Conservation (phyloP, 345 rosid species). For the Melastoma malabathricum region DNA sequence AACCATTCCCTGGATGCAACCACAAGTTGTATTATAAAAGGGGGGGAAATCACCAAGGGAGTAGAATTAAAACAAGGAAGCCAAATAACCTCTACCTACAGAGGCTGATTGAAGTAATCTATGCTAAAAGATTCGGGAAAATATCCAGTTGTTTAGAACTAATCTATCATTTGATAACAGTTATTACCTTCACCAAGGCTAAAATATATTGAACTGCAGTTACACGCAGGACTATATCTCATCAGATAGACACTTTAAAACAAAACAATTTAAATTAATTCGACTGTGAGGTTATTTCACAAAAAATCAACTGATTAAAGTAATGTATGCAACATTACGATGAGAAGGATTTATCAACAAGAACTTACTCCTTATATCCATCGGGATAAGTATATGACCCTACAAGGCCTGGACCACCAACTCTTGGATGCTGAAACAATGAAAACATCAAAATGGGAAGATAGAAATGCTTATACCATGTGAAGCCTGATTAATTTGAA, state of each 20-base stretch:
- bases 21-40: neutral
- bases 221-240: too few relatives aligned
- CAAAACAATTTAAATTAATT: neutral
- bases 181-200: too few relatives aligned
- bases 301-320: too few relatives aligned
- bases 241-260: too few relatives aligned
- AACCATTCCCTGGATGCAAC: conserved; percentile 67
- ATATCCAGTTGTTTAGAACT: too few relatives aligned
- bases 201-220: too few relatives aligned
- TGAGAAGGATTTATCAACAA: conserved; percentile 1
- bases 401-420: conserved; percentile 90
- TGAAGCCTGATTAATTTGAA: neutral
- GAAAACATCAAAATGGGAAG: neutral
- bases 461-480: too few relatives aligned
- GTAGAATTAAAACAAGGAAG: neutral
- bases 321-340: neutral
- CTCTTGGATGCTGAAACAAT: conserved; percentile 55
- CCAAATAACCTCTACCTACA: too few relatives aligned
- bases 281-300: neutral
- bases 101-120: too few relatives aligned
- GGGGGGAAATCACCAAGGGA: neutral
- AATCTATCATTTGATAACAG: too few relatives aligned
- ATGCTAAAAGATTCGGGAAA: too few relatives aligned
- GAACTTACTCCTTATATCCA: conserved; percentile 72
- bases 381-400: conserved; percentile 58